A percentile compares a stretch with the other conserved stretches of the same genome.
Conservation (phyloP, 495 filamentous ascomycete genomes). For the Jackrogersella multiformis region DNA sequence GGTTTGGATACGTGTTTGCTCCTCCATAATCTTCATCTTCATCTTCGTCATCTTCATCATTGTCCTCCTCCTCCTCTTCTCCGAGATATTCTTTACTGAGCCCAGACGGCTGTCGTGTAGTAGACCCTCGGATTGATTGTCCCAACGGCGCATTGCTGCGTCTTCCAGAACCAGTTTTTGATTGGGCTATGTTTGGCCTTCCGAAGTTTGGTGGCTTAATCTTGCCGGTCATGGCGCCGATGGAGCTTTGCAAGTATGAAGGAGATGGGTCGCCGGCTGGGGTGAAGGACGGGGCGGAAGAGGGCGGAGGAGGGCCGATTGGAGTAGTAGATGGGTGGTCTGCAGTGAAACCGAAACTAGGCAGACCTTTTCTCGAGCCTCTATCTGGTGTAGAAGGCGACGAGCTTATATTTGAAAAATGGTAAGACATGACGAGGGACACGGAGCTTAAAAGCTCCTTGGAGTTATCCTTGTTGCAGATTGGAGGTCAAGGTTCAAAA, state of each 20-base stretch:
- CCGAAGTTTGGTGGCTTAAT: conserved; percentile 57
- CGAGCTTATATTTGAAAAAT: conserved; percentile 45
- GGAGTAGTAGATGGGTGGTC: conserved; percentile 78
- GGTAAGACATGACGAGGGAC: conserved; percentile 44
- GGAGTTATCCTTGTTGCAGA: conserved; percentile 29
- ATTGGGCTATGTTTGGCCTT: conserved; percentile 48
- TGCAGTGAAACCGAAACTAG: conserved; percentile 38
- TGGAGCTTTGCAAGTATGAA: conserved; percentile 72
- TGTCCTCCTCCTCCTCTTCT: conserved; percentile 50
- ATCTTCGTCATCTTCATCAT: conserved; percentile 39
- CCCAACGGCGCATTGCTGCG: conserved; percentile 54
- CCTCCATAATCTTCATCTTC: conserved; percentile 29
- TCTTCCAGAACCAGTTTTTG: conserved; percentile 46
- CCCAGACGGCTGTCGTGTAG: conserved; percentile 48
- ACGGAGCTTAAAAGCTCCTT: conserved; percentile 26
- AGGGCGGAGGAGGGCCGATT: conserved; percentile 74
- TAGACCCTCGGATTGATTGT: conserved; percentile 53
- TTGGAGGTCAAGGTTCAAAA: conserved; percentile 41
- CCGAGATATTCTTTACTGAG: conserved; percentile 50
- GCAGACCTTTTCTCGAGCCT: conserved; percentile 37
- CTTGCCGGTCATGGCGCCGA: conserved; percentile 56
- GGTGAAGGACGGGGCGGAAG: conserved; percentile 72
- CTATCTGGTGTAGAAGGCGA: conserved; percentile 51
- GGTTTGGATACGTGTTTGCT: conserved; percentile 45
- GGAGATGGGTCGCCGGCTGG: conserved; percentile 75